Conservation (phyloP, 2,329 filamentous ascomycete species). For the Fusarium sublunatum region DNA sequence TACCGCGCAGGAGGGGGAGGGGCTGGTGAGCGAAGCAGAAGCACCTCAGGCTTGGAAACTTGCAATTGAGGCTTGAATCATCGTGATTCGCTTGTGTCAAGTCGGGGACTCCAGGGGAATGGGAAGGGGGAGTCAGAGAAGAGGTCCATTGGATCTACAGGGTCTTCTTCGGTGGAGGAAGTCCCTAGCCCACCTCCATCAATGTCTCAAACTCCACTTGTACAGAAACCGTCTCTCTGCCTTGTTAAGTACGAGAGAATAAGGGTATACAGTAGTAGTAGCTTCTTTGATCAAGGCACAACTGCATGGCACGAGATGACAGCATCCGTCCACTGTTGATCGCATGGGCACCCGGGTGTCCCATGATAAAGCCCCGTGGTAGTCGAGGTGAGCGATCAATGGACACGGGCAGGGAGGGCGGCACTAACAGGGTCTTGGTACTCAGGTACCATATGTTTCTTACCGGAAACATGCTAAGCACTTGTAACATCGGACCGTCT, state of each 20-base stretch:
- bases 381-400: constrained; percentile 11
- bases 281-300: constrained; percentile 7
- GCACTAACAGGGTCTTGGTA: constrained; percentile 26
- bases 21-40: background rate
- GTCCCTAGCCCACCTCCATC: constrained; percentile 28
- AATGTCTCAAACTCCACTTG: constrained; percentile 34
- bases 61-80: constrained; percentile 34
- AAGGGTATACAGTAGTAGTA: background rate
- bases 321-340: constrained; percentile 5
- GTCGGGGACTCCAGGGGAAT: constrained; percentile 27
- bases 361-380: constrained; percentile 33
- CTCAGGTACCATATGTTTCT: constrained; percentile 16
- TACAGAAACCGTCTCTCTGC: constrained; percentile 12
- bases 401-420: constrained; percentile 6
- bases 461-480: background rate
- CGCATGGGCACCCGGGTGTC: constrained; percentile 26
- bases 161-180: constrained; percentile 38
- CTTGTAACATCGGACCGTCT: constrained; percentile 9
- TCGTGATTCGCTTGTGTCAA: constrained; percentile 26
- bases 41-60: constrained; percentile 13
- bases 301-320: constrained; percentile 23
- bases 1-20: constrained; percentile 2
- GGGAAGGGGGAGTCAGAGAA: constrained; percentile 24
- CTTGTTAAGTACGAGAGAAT: constrained; percentile 5
- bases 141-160: constrained; percentile 43